phyloP scores from a whole-genome alignment of 441 rosid genomes.

The Melianthus villosus region DNA sequence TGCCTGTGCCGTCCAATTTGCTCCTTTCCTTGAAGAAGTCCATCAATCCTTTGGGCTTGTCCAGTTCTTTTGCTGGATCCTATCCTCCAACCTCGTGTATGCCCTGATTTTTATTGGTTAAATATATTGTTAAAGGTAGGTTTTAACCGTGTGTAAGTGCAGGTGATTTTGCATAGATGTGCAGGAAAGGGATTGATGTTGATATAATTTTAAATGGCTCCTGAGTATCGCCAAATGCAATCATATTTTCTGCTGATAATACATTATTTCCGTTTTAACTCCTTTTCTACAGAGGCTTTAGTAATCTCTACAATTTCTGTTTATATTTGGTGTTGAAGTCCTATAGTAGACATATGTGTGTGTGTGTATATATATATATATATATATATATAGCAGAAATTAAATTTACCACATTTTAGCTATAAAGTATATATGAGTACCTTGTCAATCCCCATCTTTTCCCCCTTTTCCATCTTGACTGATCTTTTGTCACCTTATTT shows the following conservation, averaged over 20 bases:
- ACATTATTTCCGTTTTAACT: constrained; percentile 7
- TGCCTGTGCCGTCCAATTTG: constrained; percentile 60
- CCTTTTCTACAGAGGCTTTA: not conserved
- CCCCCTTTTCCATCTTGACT: not conserved
- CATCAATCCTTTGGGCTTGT: constrained; percentile 28
- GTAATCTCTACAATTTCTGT: constrained; percentile 10
- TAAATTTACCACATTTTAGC: constrained; percentile 9
- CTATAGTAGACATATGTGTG: no score
- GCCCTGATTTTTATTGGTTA: constrained; percentile 11
- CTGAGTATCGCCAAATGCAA: not conserved
- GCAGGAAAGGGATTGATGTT: not conserved
- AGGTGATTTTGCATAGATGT: no score
- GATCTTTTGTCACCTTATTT: constrained; percentile 1
- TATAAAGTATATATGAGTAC: constrained; percentile 2
- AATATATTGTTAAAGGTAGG: not conserved
- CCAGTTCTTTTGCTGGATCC: constrained; percentile 18
- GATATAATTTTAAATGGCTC: not conserved
- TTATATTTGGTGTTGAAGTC: no score
- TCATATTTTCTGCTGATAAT: constrained; percentile 3
- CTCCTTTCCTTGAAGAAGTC: constrained; percentile 51
- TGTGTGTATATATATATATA: no score
- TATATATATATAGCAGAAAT: no score
- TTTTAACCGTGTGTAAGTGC: no score
- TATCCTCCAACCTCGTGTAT: constrained; percentile 32
- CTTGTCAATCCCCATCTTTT: not conserved